Percentiles rank a stretch among this genome's conserved stretches.
Conservation (phyloP, 768 basidiomycete genomes). For the Calocybe cyanea region DNA sequence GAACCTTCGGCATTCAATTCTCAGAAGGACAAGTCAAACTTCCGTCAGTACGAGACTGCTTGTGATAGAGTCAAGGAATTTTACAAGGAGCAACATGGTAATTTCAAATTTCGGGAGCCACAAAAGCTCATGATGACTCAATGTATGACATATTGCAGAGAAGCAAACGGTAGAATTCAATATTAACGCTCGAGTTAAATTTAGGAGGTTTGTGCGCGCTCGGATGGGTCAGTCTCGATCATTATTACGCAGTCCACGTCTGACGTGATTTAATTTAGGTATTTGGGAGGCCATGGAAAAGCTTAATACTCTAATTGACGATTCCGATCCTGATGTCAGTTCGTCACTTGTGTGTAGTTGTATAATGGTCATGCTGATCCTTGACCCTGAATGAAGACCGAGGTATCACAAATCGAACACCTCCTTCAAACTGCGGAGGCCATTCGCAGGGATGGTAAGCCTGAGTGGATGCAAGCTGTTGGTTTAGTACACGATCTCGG, state of each 20-base stretch:
- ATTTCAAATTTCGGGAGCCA: not conserved
- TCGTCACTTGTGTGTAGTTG: not conserved
- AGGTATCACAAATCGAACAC: slow-evolving; percentile 84
- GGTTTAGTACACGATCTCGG: slow-evolving; percentile 88
- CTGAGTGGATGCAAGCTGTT: slow-evolving; percentile 88
- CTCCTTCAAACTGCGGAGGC: slow-evolving; percentile 87
- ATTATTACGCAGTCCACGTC: not conserved
- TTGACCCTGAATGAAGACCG: slow-evolving; percentile 42
- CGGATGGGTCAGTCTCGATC: slow-evolving; percentile 4
- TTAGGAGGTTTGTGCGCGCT: slow-evolving; percentile 5
- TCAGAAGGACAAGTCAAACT: slow-evolving; percentile 53
- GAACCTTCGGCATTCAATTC: slow-evolving; percentile 40
- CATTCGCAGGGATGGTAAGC: slow-evolving; percentile 78
- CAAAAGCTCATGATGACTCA: slow-evolving; percentile 1
- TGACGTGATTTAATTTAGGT: slow-evolving; percentile 17
- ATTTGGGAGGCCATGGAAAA: slow-evolving; percentile 85
- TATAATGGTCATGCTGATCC: not conserved
- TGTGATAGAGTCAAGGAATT: slow-evolving; percentile 16
- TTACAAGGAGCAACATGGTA: slow-evolving; percentile 16
- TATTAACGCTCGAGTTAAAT: slow-evolving; percentile 8
- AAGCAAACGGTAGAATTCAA: slow-evolving; percentile 58
- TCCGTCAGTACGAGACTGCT: slow-evolving; percentile 43
- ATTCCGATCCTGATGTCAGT: slow-evolving; percentile 84
- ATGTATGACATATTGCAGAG: slow-evolving; percentile 34
- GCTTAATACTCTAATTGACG: slow-evolving; percentile 84